These are phyloP conservation scores for Triticum aestivum DNA, from an alignment of 176 grass and related monocot genomes.

Conservation along the genomic window DNA sequence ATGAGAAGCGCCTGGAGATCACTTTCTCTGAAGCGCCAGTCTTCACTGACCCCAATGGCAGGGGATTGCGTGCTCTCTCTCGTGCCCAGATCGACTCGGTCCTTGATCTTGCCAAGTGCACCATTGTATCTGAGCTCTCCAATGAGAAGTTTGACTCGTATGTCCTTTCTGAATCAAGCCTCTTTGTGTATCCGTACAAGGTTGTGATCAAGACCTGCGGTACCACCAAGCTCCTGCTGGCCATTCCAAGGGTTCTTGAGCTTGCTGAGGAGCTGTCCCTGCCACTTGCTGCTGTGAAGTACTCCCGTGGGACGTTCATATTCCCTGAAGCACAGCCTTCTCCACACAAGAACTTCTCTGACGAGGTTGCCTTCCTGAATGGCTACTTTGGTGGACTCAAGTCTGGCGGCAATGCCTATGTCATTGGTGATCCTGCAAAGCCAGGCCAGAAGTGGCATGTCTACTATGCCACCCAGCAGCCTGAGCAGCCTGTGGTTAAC, in stretches of 20 bases:
- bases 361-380: conserved; percentile 54
- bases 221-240: conserved; percentile 46
- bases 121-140: conserved; percentile 55
- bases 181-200: conserved; percentile 61
- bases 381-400: conserved; percentile 53
- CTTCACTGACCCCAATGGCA: conserved; percentile 53
- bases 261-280: conserved; percentile 71
- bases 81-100: conserved; percentile 57
- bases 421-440: conserved; percentile 58
- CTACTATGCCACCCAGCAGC: conserved; percentile 62
- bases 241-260: conserved; percentile 70
- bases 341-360: conserved; percentile 77
- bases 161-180: conserved; percentile 63
- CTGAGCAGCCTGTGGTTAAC: conserved; percentile 58
- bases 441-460: conserved; percentile 71
- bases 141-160: conserved; percentile 52
- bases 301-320: conserved; percentile 73
- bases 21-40: conserved; percentile 53
- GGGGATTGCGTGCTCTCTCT: conserved; percentile 44
- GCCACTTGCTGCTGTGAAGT: conserved; percentile 65
- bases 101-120: conserved; percentile 56
- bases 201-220: conserved; percentile 70
- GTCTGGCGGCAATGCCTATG: conserved; percentile 71
- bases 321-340: conserved; percentile 67
- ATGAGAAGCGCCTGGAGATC: conserved; percentile 70